Conservation (phyloP, 139 green algal genomes). For the Deuterostichococcus epilithicus region DNA sequence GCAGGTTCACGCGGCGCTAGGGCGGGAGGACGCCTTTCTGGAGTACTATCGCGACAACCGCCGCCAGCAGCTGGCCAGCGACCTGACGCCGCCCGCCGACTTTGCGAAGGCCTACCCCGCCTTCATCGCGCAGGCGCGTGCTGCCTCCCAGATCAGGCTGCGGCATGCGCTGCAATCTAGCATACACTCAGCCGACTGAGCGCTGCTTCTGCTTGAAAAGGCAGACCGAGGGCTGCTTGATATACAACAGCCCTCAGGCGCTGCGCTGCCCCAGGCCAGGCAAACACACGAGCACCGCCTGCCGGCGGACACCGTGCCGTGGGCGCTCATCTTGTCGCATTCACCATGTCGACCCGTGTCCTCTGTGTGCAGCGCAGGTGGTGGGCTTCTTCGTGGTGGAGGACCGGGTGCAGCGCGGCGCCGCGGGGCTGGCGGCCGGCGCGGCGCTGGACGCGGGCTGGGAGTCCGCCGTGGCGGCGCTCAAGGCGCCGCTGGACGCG, state of each 20-base stretch:
- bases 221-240: too few relatives aligned
- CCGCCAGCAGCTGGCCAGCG: slow-evolving; percentile 39
- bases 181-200: too few relatives aligned
- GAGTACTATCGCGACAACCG: slow-evolving; percentile 40
- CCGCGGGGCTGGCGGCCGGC: background rate
- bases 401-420: slow-evolving; percentile 44
- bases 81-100: slow-evolving; percentile 41
- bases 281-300: too few relatives aligned
- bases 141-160: too few relatives aligned
- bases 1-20: slow-evolving; percentile 30
- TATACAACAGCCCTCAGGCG: too few relatives aligned
- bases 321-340: too few relatives aligned
- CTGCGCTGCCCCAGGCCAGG: too few relatives aligned
- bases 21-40: slow-evolving; percentile 16
- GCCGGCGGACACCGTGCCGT: too few relatives aligned
- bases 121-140: slow-evolving; percentile 55
- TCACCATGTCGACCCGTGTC: too few relatives aligned
- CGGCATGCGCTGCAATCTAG: too few relatives aligned
- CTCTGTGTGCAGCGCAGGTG: slow-evolving; percentile 40
- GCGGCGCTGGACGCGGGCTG: slow-evolving; percentile 39
- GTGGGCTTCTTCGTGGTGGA: slow-evolving; percentile 77
- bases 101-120: slow-evolving; percentile 59
- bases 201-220: too few relatives aligned
- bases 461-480: slow-evolving; percentile 38
- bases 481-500: slow-evolving; percentile 49